A percentile compares a stretch with the other conserved stretches of the same genome.
Conservation (phyloP, 305 asterid genomes). For the Solanum hybrid region DNA sequence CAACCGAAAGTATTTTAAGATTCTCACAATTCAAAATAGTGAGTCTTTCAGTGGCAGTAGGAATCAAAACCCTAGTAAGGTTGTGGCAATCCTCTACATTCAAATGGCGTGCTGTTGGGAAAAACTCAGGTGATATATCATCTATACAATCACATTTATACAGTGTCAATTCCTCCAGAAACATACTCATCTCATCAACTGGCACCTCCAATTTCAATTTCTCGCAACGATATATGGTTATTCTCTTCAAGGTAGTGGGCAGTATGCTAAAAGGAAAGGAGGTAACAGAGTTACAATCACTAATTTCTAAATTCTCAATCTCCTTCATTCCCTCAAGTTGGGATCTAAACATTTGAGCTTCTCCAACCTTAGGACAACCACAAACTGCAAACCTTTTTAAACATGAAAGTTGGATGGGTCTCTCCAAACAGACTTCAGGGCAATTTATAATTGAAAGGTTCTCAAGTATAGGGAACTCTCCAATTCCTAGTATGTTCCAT, state of each 20-base stretch:
- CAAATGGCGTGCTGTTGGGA: too few relatives aligned
- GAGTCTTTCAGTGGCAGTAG: neutral
- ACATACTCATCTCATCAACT: neutral
- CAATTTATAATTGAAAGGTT: fast-evolving
- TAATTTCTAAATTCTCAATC: neutral
- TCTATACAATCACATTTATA: fast-evolving
- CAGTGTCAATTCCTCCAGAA: fast-evolving
- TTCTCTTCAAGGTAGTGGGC: fast-evolving
- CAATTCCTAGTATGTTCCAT: neutral
- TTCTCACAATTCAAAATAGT: fast-evolving
- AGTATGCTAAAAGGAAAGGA: neutral
- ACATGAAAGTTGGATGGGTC: neutral
- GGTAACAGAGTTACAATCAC: neutral
- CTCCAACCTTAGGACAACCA: too few relatives aligned
- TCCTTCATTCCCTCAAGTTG: neutral
- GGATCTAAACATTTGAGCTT: too few relatives aligned
- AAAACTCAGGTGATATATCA: neutral
- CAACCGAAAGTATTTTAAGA: neutral
- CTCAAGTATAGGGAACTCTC: neutral
- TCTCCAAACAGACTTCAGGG: neutral
- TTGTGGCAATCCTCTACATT: neutral
- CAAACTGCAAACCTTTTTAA: too few relatives aligned
- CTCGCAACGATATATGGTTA: fast-evolving
- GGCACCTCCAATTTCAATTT: neutral
- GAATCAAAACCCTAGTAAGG: neutral